Percentiles rank a stretch among this genome's conserved stretches.
Conservation (phyloP, 805 yeast genomes). For the Wickerhamiella azymoides region DNA sequence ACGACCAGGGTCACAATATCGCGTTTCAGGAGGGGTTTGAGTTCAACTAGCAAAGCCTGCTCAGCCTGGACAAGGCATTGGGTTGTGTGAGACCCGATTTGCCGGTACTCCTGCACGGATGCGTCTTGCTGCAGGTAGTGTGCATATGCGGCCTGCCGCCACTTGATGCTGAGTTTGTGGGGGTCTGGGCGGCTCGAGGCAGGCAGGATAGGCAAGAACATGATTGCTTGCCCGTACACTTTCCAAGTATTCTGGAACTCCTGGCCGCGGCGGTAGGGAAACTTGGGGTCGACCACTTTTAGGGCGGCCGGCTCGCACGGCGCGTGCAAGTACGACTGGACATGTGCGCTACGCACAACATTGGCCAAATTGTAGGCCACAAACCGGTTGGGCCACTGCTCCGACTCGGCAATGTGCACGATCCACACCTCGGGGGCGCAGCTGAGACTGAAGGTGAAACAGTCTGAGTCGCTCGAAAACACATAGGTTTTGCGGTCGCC, state of each 20-base stretch:
- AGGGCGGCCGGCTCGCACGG: neutral
- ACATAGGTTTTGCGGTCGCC: neutral
- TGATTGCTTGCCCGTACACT: neutral
- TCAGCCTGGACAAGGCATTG: neutral
- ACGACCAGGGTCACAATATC: conserved; percentile 4
- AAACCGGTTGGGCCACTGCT: neutral
- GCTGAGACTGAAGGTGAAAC: conserved; percentile 2
- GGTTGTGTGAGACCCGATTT: neutral
- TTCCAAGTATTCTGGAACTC: neutral
- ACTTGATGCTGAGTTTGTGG: neutral
- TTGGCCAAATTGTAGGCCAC: neutral
- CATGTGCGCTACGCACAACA: neutral
- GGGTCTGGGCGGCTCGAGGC: neutral
- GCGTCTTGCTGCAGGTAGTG: neutral
- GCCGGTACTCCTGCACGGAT: conserved; percentile 1
- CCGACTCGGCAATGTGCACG: neutral
- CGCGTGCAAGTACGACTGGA: neutral
- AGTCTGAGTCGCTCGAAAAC: conserved; percentile 6
- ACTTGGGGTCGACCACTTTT: neutral
- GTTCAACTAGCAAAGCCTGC: neutral
- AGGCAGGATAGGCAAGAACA: conserved; percentile 4
- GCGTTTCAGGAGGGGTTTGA: neutral
- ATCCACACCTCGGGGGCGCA: neutral
- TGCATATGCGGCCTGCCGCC: conserved; percentile 1
- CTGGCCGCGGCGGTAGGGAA: neutral